Percentiles rank a stretch among this genome's conserved stretches.
Conservation (phyloP, 352 stramenopile genomes). For the Globisporangium carolinianum region DNA sequence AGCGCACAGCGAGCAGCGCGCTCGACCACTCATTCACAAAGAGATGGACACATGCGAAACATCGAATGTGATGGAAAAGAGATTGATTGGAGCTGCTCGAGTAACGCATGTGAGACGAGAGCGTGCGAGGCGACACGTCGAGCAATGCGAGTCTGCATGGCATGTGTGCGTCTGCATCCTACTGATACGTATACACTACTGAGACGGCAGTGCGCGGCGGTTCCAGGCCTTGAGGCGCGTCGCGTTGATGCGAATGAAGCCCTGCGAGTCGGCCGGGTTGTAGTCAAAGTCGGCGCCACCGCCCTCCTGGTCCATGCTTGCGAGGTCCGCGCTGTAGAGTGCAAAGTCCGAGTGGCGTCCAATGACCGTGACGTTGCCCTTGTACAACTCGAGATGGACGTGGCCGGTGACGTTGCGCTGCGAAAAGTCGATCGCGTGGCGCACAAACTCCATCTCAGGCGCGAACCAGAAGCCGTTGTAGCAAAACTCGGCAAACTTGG, state of each 20-base stretch:
- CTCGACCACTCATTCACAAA: too few relatives aligned
- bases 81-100: too few relatives aligned
- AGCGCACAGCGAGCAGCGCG: too few relatives aligned
- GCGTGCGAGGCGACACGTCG: too few relatives aligned
- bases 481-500: constrained; percentile 96
- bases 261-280: constrained; percentile 95
- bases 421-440: constrained; percentile 91
- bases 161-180: neutral
- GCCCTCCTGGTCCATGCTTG: constrained; percentile 98
- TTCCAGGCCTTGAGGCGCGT: constrained; percentile 95
- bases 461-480: constrained; percentile 99
- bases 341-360: constrained; percentile 90
- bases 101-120: too few relatives aligned
- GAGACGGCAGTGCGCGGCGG: constrained; percentile 37
- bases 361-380: constrained; percentile 95
- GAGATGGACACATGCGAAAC: too few relatives aligned
- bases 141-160: neutral
- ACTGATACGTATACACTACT: constrained; percentile 20
- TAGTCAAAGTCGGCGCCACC: constrained; percentile 95
- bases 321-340: constrained; percentile 97
- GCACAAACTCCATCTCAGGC: constrained; percentile 98
- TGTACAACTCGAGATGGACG: constrained; percentile 96
- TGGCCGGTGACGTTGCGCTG: constrained; percentile 93
- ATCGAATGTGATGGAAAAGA: too few relatives aligned
- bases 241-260: constrained; percentile 99